Evolutionary conservation across 768 basidiomycete species (phyloP), one percentile per base, ranked within the genome.

Genomic region (Tulasnella sp.): DNA sequence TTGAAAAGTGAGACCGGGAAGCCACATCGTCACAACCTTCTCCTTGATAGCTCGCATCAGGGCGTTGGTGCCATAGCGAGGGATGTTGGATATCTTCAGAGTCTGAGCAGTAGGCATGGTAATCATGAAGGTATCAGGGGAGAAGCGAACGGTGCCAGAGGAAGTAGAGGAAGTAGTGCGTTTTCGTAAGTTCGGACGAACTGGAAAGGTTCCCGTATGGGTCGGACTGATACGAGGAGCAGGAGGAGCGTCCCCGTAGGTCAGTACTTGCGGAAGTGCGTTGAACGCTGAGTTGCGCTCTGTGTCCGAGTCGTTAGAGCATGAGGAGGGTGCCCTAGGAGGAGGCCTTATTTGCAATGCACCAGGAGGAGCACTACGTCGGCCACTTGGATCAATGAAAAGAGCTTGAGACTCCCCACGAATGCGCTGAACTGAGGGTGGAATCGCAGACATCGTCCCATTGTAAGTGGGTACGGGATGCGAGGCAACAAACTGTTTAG

Each of bases 21-120:
- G 39, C 49, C 49, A 51, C 49, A 51, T 51, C 16, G 49, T 51
- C 27, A 51, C 9, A 31, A 51, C 49, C 39, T 51, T 51, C 35
- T 51, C 49, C 39, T 34, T 41, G 37, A 51, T 42, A 16, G 49
- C 49, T 6, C 49, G 49, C 49, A 51, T 51, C 13, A 51, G 29
- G 16, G 49, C 19, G 5, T 25, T 28, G 7, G 25, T 44, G 22
- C 49, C 49, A 20, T 42, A 51, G 19, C 39, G 37, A 22, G 49
- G 49, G n/a, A 51, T 51, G 39, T 51, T 51, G 25, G 49, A 42
- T 10, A 51, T 39, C 39, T 51, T 51, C 37, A 51, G 29, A 10
- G 40, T 51, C 28, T 51, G 49, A 15, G 49, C 27, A 19, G 49
- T 31, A 16, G 49, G 49, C 39, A 51, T 42, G 37, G 49, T 51